Base-by-base conservation (phyloP, 257 asterid genomes). In the Jacaranda mimosifolia region DNA sequence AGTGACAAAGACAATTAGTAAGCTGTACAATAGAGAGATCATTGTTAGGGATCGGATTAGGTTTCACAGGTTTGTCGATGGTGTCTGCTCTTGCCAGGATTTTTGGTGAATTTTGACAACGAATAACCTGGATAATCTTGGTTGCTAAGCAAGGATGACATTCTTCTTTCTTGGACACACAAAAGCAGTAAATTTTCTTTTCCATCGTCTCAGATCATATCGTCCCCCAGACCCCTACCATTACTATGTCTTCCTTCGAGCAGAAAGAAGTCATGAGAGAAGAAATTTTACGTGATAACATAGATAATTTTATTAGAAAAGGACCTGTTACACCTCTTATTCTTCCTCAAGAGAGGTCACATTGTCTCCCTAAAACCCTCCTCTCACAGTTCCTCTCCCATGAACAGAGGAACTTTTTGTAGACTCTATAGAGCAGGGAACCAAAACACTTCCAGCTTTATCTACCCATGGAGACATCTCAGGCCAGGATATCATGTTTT, bases 21-120 rank as follows among this genome's bases (percentile, higher is more conserved):
- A 71, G 67, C 42, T 89, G 84, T 91, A 91, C 71, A 79, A 71
- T 52, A 85, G 97, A 77, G 93, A 89, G 79, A 89, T 91, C 18
- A 57, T 89, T 36, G 93, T 91, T 32, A 82, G 97, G 83, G 97
- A 91, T 40, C 79, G 90, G 49, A 82, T 89, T 68, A 77, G 90
- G 58, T 91, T 91, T 74, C 97, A 91, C 70, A 86, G 69, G 79
- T 86, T 89, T 53, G 87, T 79, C 6, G 49, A 83, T 76, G 97
- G 94, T 53, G 76, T 77, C 12, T 86, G 93, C 63, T 87, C 93
- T 82, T 89, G 94, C 84, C 83, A 78, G 78, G 93, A 85, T 81
- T 87, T 91, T 70, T 91, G 94, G 94, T 89, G 81, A 85, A 35
- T 48, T 77, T 70, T 51, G 13, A 43, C 19, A 36, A 48, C 7